Base-by-base conservation (phyloP, 1,284 basidiomycete genomes). In the Ganoderma resinaceum region DNA sequence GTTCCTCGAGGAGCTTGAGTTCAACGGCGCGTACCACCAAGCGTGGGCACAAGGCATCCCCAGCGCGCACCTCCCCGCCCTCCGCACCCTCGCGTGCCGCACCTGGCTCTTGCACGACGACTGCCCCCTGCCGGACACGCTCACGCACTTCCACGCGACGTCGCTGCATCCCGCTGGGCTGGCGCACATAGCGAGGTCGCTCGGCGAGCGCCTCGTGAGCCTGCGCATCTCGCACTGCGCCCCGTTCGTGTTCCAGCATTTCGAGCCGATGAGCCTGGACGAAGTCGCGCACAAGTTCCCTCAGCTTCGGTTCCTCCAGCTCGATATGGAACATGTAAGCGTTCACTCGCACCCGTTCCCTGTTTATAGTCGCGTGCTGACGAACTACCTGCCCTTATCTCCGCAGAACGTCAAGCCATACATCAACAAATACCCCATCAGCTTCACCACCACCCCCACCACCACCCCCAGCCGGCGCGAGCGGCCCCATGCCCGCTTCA, bases 321-420 rank as follows among this genome's bases (percentile, higher is more conserved):
- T 67, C 35, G 58, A 67, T 31, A 61, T 67, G 66, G 42, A 42
- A 16, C 23, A 60, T 6, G 66, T 67, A 38, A 16, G 66, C 35
- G 31, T 14, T 14, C 18, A 12, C 5, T 11, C 55, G 2, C 60
- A 29, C 42, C 20, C 23, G 11, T 20, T 23, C n/a, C 46, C 9
- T 11, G 9, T 12, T 26, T 11, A 23, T 49, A 23, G 23, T 23
- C 46, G 46, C 9, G 46, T 12, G 2, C 46, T 49, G 9, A 49
- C 23, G 2, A 12, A 7, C 20, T 11, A 9, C n/a, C n/a, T 11
- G 6, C 46, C 11, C 16, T 31, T 2, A 1, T 5, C 26, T 49
- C 29, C 18, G 18, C n/a, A 42, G 26, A 38, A 29, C 2, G 29
- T 40, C 40, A 38, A 31, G 12, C 40, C 61, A 9, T 49, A 66